Base-by-base conservation (phyloP, 2,329 filamentous ascomycete species). In the Colletotrichum sidae region DNA sequence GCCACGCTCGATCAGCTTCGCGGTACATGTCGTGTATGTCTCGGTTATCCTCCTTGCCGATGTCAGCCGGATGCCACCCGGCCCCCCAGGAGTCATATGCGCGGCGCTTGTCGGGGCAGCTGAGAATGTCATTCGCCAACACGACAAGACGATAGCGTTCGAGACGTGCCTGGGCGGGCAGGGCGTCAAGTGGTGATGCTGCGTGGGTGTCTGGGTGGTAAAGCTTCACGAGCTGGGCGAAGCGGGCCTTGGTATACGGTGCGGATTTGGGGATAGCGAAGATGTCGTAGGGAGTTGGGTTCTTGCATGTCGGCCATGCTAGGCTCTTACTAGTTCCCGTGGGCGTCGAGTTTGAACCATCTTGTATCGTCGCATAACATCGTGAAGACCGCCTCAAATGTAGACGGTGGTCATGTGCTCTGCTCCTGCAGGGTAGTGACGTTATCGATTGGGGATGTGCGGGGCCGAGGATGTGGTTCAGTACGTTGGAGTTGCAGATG, bases 81-180 rank as follows among this genome's bases (percentile, higher is more conserved):
- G 90, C 80, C 47, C 94, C 94, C 74, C 89, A 92, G 34, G 83
- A 79, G 73, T 99, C 96, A 79, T 97, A 99, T 13, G 92, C 90
- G 50, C 85, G 87, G 60, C 94, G 90, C 77, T 92, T 96, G 35
- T 82, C 77, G 0, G 93, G 91, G 75, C 97, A 89, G 63, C 92
- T 95, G 53, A 99, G 88, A 58, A 99, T 91, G 71, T 92, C 86
- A 77, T 99, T 93, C 13, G 96, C 96, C 13, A 92, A 88, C 41
- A 98, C 89, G 60, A 98, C 85, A 41, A 99, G 86, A 38, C 92
- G 90, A 78, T 98, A 99, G 53, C 96, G 91, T 74, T 97, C 93
- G n/a, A 96, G 83, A 67, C 91, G 90, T 37, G 87, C 84, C 34
- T 86, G 78, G 17, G 86, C 83, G 34, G 52, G 34, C 6, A 67